These are phyloP conservation scores for Colletotrichum sp. DNA, from an alignment of 2,329 filamentous ascomycete genomes.

Conservation along the genomic window DNA sequence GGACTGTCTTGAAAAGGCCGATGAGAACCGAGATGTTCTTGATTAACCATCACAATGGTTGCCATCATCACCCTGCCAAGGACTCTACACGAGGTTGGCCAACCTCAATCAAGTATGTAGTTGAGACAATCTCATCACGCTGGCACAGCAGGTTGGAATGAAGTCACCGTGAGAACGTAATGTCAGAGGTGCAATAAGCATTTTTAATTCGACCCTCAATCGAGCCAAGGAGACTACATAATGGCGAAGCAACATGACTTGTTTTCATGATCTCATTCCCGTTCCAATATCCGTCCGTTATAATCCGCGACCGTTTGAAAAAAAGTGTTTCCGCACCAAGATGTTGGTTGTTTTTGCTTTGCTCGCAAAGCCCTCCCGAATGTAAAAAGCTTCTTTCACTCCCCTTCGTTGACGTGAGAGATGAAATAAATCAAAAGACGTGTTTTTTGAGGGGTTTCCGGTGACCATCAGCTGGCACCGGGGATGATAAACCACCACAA, in stretches of 20 bases:
- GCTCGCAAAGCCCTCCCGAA: conserved; percentile 12
- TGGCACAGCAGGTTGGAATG: neutral
- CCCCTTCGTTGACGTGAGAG: neutral
- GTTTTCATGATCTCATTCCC: conserved; percentile 18
- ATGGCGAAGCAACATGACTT: conserved; percentile 18
- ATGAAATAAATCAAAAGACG: conserved; percentile 8
- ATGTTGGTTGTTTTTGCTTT: neutral
- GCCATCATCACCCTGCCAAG: neutral
- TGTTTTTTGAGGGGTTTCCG: neutral
- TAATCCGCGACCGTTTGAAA: conserved; percentile 1
- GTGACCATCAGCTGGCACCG: neutral
- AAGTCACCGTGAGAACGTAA: neutral
- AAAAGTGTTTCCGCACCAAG: conserved; percentile 1
- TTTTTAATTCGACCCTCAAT: conserved; percentile 6
- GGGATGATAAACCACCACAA: neutral
- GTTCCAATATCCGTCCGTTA: conserved; percentile 3
- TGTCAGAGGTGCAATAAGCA: neutral
- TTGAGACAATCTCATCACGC: neutral
- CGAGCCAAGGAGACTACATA: conserved; percentile 15
- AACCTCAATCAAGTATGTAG: neutral
- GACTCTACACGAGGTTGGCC: neutral
- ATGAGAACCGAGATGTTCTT: neutral
- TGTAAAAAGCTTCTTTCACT: neutral
- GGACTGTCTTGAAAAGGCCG: neutral
- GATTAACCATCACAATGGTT: neutral